Evolutionary conservation across 768 basidiomycete species (phyloP).

Genomic region (Mycena rosella): DNA sequence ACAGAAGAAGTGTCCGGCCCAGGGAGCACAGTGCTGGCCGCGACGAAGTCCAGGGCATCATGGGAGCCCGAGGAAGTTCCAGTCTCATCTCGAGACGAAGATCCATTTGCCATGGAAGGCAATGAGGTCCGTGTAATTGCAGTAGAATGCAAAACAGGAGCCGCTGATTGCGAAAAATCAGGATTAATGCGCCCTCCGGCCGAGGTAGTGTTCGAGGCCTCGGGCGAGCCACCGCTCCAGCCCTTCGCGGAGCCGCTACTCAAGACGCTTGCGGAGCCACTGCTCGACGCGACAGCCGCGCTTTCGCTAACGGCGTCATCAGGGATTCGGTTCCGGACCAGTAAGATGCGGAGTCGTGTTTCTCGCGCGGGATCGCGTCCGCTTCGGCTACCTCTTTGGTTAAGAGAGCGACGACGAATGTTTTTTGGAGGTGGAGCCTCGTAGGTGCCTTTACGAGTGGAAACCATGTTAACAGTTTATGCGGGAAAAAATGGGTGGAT

Average conservation of each 20-base stretch:
- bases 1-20: neutral
- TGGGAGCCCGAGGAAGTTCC: constrained; percentile 7
- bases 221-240: neutral
- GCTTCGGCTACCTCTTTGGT: constrained; percentile 5
- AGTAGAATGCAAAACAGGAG: neutral
- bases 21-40: constrained; percentile 2
- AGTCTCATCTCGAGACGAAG: neutral
- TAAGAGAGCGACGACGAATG: constrained; percentile 1
- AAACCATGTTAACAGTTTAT: neutral
- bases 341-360: neutral
- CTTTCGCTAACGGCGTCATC: no score
- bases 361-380: neutral
- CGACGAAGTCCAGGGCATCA: constrained; percentile 3
- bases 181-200: constrained; percentile 13
- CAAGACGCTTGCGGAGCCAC: constrained; percentile 1
- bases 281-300: no score
- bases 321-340: no score
- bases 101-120: neutral
- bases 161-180: constrained; percentile 9
- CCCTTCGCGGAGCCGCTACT: constrained; percentile 13
- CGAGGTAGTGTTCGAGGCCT: constrained; percentile 3
- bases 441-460: constrained; percentile 4
- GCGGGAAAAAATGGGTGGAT: neutral
- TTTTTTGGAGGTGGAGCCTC: neutral
- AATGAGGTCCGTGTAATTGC: constrained; percentile 18